Evolutionary conservation across 352 stramenopile species (phyloP).

Genomic region (Phytophthora megakarya): DNA sequence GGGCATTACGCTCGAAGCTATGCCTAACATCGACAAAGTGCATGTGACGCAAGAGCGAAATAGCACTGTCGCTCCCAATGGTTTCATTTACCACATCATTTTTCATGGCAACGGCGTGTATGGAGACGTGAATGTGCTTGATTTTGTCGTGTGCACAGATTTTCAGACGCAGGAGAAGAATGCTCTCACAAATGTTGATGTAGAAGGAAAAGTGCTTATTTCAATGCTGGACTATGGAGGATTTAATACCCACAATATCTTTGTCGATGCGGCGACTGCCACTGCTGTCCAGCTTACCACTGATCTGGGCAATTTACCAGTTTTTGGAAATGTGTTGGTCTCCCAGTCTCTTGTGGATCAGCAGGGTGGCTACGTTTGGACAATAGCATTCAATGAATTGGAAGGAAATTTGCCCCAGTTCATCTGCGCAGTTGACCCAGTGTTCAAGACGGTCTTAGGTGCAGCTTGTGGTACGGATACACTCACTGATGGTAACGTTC

Average conservation of each 20-base stretch:
- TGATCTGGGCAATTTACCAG: conserved; percentile 57
- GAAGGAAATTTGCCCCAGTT: conserved; percentile 75
- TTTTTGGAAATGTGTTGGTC: conserved; percentile 67
- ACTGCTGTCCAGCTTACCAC: conserved; percentile 51
- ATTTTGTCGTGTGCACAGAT: conserved; percentile 39
- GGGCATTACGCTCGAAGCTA: conserved; percentile 51
- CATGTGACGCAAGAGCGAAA: conserved; percentile 60
- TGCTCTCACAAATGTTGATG: conserved; percentile 42
- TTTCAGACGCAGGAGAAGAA: conserved; percentile 80
- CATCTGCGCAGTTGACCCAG: conserved; percentile 23
- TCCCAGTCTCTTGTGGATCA: conserved; percentile 67
- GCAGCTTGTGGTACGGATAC: conserved; percentile 62
- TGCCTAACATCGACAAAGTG: conserved; percentile 81
- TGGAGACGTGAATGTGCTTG: conserved; percentile 22
- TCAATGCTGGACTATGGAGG: conserved; percentile 55
- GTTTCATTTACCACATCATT: conserved; percentile 74
- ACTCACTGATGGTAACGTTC: conserved; percentile 72
- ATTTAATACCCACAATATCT: conserved; percentile 55
- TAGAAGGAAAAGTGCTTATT: conserved; percentile 39
- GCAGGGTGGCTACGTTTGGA: conserved; percentile 80
- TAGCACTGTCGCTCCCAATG: conserved; percentile 33
- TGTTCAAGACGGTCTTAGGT: conserved; percentile 6
- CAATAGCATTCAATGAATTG: conserved; percentile 68
- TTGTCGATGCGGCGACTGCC: conserved; percentile 44
- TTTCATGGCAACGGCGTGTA: conserved; percentile 80